Base-by-base conservation (phyloP, 352 stramenopile genomes). In the Blastocystis sp. region DNA sequence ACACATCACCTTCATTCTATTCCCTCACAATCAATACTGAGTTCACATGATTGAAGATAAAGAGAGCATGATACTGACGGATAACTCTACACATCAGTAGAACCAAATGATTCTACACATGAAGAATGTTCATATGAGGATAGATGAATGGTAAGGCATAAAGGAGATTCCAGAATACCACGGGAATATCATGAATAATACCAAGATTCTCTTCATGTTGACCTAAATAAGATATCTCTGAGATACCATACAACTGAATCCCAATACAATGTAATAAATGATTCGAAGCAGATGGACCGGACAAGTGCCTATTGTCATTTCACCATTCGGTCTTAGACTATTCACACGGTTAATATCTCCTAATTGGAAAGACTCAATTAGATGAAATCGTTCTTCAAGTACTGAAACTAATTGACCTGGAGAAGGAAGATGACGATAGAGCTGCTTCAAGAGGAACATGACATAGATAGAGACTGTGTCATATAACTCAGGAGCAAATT, bases 151-250 rank as follows among this genome's bases (percentile, higher is more conserved):
- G 63, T 32, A 75, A 37, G 0, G 63, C 63, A 46, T 75, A 75
- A 39, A 75, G n/a, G n/a, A 75, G n/a, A 75, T 29, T 75, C 63
- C 63, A 75, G 63, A 51, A 75, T n/a, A 37, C n/a, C 35, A 0
- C 0, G 5, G 27, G n/a, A 32, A 75, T 75, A 19, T 75, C 63
- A 24, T n/a, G 32, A 21, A 49, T 46, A 5, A 75, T 49, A 6
- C 14, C n/a, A 3, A 75, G 1, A 54, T 75, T 75, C 63, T 75
- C 63, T 24, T 46, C 63, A 19, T 54, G 29, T 19, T 46, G 63
- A 54, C 61, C 61, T 71, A 39, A 12, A 39, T 39, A 24, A 24
- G 21, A 71, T 2, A 21, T 21, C 29, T 39, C 21, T n/a, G 29
- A 32, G 19, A 24, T 16, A 21, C 3, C 61, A 16, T 24, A 71